Conservation (phyloP, 805 yeast genomes). For the Yarrowia sp. region DNA sequence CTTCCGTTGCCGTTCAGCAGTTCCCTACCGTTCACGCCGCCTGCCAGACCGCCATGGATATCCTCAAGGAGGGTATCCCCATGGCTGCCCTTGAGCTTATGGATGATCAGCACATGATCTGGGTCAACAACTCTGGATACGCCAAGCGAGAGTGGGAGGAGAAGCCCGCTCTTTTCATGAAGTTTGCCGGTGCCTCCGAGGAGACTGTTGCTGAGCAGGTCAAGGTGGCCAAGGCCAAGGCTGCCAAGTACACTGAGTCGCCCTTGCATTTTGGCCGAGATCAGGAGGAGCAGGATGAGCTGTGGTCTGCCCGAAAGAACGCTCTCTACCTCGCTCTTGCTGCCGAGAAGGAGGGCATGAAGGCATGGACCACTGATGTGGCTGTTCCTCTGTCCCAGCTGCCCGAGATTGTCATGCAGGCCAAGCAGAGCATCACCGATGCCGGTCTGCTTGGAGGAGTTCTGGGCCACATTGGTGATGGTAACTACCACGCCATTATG, state of each 20-base stretch:
- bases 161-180: slow-evolving; percentile 61
- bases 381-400: slow-evolving; percentile 75
- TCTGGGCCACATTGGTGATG: slow-evolving; percentile 83
- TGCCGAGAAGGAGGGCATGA: slow-evolving; percentile 39
- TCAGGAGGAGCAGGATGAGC: slow-evolving; percentile 60
- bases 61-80: slow-evolving; percentile 61
- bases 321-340: slow-evolving; percentile 65
- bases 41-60: slow-evolving; percentile 61
- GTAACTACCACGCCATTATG: slow-evolving; percentile 71
- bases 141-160: slow-evolving; percentile 55
- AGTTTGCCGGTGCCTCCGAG: slow-evolving; percentile 53
- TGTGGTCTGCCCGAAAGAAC: slow-evolving; percentile 76
- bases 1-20: slow-evolving; percentile 65
- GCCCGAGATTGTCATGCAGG: slow-evolving; percentile 59
- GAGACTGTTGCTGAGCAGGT: slow-evolving; percentile 46
- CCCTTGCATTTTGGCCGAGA: slow-evolving; percentile 60
- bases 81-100: slow-evolving; percentile 74
- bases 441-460: slow-evolving; percentile 57
- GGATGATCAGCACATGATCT: slow-evolving; percentile 69
- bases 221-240: slow-evolving; percentile 49
- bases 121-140: slow-evolving; percentile 57
- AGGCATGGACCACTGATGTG: slow-evolving; percentile 74
- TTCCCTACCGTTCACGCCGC: slow-evolving; percentile 71
- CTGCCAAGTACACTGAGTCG: slow-evolving; percentile 53
- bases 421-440: slow-evolving; percentile 56